Evolutionary conservation across 169 alveolate genomes (phyloP), one percentile per base, ranked within the genome.

Genomic region (Cryptosporidium canis): DNA sequence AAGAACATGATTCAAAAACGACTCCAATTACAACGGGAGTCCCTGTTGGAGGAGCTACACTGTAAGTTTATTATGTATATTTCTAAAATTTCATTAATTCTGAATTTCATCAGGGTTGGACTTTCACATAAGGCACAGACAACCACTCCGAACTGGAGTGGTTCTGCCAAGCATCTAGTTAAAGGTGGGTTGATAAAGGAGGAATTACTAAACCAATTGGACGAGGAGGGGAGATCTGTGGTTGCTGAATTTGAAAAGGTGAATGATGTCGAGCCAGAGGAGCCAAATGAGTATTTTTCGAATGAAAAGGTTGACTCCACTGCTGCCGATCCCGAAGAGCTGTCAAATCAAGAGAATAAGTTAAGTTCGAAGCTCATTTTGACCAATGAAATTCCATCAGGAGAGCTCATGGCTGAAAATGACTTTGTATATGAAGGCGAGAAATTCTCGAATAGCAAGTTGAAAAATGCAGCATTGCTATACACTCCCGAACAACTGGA

Each of bases 61-160:
- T 11, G 87, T 77, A 58, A 77, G 72, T 77, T 77, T 27, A 14
- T 35, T 0, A 2, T 56, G 0, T 56, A 16, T 56, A 18, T 27
- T 12, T 56, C 33, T 56, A 56, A 14, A 3, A 18, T n/a, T 43
- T 66, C n/a, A 3, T 16, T 35, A 43, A 39, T 5, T 2, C 21
- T 66, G 8, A 66, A 3, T 11, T 70, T 51, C 31, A 1, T 24
- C 39, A 58, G 71, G 63, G 1, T 12, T 39, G 61, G 11, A 31
- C 9, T 12, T 24, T 45, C 41, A 21, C n/a, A 7, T n/a, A 9
- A 12, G 6, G n/a, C 35, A 9, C 65, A 16, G 29, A 56, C 1
- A 29, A 77, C n/a, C 41, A 56, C n/a, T 7, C 87, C 87, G 21
- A 77, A 77, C 31, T 77, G 87, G 87, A 77, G 29, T 0, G 87